Percentiles rank a stretch among this genome's conserved stretches.
Conservation (phyloP, 2,329 filamentous ascomycete species). For the Aurifilum marmelostoma region DNA sequence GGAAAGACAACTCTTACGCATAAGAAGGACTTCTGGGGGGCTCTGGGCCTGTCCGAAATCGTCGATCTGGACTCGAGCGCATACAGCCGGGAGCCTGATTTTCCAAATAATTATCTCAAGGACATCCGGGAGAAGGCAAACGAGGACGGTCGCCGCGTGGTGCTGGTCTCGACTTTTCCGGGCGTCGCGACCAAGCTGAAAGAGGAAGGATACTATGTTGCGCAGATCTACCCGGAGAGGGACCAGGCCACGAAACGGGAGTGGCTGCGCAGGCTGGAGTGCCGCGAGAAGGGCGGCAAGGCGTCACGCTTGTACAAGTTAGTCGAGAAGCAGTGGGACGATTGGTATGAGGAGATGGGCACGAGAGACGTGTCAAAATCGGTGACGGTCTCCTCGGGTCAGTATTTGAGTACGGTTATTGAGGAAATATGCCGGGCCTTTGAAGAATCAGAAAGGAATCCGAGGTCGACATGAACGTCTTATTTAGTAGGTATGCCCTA, state of each 20-base stretch:
- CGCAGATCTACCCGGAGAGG: constrained; percentile 19
- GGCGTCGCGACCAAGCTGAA: constrained; percentile 16
- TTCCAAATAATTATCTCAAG: constrained; percentile 22
- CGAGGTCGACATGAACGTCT: background rate
- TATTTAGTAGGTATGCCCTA: no score
- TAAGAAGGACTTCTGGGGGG: no score
- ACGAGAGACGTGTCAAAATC: constrained; percentile 6
- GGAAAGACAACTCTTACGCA: constrained; percentile 17
- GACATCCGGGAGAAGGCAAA: constrained; percentile 20
- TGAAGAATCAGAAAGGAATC: background rate
- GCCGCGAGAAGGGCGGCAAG: constrained; percentile 17
- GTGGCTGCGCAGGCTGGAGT: constrained; percentile 24
- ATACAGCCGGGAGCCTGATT: constrained; percentile 14
- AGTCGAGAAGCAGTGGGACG: constrained; percentile 17
- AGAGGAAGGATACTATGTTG: constrained; percentile 23
- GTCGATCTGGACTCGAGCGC: constrained; percentile 25
- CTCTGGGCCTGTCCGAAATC: background rate
- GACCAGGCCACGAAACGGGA: constrained; percentile 4
- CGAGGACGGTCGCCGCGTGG: constrained; percentile 4
- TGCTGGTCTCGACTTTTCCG: constrained; percentile 19
- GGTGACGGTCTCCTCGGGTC: background rate
- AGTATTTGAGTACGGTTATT: constrained; percentile 22
- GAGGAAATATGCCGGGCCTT: background rate
- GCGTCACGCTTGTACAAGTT: constrained; percentile 22
- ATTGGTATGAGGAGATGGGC: constrained; percentile 18